Evolutionary conservation across 78 protist species (phyloP).

Genomic region (Reticulomyxa filosa): DNA sequence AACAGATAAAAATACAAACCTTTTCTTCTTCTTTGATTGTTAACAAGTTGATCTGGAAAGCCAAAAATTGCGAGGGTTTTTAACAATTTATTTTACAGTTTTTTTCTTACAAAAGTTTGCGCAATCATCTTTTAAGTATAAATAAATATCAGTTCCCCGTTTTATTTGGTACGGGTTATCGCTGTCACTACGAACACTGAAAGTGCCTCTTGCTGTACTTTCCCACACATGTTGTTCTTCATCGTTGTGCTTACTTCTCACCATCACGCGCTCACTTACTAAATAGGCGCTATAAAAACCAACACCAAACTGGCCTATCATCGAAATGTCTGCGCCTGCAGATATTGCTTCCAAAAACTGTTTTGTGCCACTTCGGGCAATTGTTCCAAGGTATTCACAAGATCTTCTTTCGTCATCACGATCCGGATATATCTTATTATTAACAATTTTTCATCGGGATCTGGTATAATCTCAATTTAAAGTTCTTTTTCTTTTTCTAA

Average conservation of each 20-base stretch:
- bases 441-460: conserved; percentile 65
- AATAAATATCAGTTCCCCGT: conserved; percentile 89
- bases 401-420: conserved; percentile 99
- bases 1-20: too few relatives aligned
- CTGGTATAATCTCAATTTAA: conserved; percentile 72
- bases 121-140: conserved; percentile 94
- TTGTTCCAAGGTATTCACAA: conserved; percentile 95
- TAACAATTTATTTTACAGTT: conserved; percentile 79
- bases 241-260: conserved; percentile 89
- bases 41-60: conserved; percentile 81
- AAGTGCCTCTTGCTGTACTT: conserved; percentile 90
- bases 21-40: too few relatives aligned
- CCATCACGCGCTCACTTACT: conserved; percentile 89
- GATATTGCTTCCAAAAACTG: conserved; percentile 86
- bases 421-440: conserved; percentile 89
- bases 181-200: conserved; percentile 63
- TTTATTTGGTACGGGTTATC: conserved; percentile 38
- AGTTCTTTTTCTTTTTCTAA: conserved; percentile 70
- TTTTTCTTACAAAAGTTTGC: conserved; percentile 81
- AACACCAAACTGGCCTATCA: conserved; percentile 99
- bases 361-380: conserved; percentile 96
- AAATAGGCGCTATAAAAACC: conserved; percentile 99
- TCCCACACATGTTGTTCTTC: conserved; percentile 97
- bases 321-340: conserved; percentile 82
- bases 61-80: conserved; percentile 99